Conservation (phyloP, 2,329 filamentous ascomycete genomes). For the Penicillium paneum region DNA sequence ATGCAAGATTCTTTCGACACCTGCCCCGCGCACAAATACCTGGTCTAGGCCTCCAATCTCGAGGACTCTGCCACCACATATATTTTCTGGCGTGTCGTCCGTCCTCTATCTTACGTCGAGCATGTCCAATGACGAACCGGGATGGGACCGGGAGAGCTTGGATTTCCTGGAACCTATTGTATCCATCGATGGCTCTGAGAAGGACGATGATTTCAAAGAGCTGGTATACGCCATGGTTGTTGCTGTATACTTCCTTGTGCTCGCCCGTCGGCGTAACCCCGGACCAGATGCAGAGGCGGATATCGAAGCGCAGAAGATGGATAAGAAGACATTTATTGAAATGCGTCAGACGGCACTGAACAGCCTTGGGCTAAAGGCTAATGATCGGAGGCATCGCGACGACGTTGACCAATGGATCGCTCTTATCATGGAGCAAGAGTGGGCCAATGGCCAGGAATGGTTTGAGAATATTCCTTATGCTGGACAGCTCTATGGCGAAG, state of each 20-base stretch:
- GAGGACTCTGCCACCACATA: conserved; percentile 62
- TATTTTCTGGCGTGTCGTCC: conserved; percentile 67
- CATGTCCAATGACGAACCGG: conserved; percentile 48
- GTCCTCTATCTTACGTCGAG: conserved; percentile 50
- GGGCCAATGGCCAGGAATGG: conserved; percentile 63
- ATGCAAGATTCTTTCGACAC: conserved; percentile 60
- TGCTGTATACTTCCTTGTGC: conserved; percentile 45
- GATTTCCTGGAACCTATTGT: conserved; percentile 41
- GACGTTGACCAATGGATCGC: conserved; percentile 63
- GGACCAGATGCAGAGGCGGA: conserved; percentile 10
- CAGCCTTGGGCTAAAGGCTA: conserved; percentile 36
- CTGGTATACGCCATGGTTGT: conserved; percentile 40
- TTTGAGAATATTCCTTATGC: conserved; percentile 56
- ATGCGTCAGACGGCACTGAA: conserved; percentile 40
- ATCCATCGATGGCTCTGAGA: conserved; percentile 43
- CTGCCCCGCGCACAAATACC: conserved; percentile 38
- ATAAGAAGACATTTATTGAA: conserved; percentile 42
- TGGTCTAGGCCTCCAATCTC: conserved; percentile 40
- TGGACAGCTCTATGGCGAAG: conserved; percentile 35
- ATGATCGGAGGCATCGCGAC: conserved; percentile 39
- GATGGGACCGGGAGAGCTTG: conserved; percentile 39
- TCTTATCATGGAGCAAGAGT: conserved; percentile 50
- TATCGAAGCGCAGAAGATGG: conserved; percentile 32
- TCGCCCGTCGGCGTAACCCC: conserved; percentile 50
- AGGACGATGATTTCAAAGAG: conserved; percentile 46